phyloP scores from a whole-genome alignment of 75 land plant genomes.

The Sequoia sempervirens region DNA sequence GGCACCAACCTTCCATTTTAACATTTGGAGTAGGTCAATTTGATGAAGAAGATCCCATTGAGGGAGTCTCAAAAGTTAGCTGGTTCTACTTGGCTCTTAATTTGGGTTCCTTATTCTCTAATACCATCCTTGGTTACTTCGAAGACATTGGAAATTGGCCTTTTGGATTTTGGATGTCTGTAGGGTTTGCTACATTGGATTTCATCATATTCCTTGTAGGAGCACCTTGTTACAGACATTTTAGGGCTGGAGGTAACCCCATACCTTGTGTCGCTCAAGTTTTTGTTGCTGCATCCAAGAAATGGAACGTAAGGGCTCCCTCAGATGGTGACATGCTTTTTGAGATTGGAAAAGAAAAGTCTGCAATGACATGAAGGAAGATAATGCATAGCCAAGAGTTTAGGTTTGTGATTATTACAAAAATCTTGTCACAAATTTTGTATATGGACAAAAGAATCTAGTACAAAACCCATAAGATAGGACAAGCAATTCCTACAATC shows the following conservation, averaged over 20 bases:
- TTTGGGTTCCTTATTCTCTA: constrained; percentile 53
- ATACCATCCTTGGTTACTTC: constrained; percentile 47
- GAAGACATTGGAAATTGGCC: constrained; percentile 50
- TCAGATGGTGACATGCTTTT: constrained; percentile 23
- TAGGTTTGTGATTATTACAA: no score
- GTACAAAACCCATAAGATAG: no score
- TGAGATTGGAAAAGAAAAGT: constrained; percentile 38
- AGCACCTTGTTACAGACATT: constrained; percentile 40
- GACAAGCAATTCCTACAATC: no score
- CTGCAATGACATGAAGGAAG: constrained; percentile 69
- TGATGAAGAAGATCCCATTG: constrained; percentile 52
- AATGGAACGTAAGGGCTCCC: constrained; percentile 31
- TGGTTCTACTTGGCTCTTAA: constrained; percentile 65
- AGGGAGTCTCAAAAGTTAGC: constrained; percentile 51
- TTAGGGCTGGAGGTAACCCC: constrained; percentile 53
- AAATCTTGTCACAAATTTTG: no score
- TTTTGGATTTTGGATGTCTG: constrained; percentile 46
- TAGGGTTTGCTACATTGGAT: constrained; percentile 25
- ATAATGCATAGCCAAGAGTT: constrained; percentile 55
- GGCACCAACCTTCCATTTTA: constrained; percentile 44
- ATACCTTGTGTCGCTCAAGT: constrained; percentile 53
- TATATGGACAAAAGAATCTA: no score
- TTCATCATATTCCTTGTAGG: constrained; percentile 40
- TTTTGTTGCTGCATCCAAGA: constrained; percentile 44
- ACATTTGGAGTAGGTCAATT: constrained; percentile 80